These are phyloP conservation scores for Lentinula lateritia DNA, from an alignment of 768 basidiomycete species.

Conservation along the genomic window DNA sequence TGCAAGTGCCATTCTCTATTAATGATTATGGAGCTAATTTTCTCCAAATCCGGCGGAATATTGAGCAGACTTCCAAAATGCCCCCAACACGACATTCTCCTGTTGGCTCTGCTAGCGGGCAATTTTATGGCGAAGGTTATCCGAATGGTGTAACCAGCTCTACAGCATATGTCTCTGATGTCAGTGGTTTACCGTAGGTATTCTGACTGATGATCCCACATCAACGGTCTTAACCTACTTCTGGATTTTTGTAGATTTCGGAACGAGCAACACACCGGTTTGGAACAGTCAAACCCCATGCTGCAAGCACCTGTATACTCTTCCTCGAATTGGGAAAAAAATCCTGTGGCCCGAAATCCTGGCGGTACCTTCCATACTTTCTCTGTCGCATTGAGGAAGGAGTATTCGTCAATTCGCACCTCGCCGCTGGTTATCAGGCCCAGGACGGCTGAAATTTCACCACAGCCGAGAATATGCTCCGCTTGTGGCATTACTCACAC, in stretches of 20 bases:
- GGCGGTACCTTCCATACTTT: background rate
- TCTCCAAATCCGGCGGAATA: background rate
- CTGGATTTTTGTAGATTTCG: background rate
- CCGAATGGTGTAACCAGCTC: background rate
- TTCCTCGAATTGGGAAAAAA: background rate
- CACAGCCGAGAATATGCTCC: background rate
- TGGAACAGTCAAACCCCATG: background rate
- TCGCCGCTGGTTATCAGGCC: background rate
- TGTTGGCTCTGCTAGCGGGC: background rate
- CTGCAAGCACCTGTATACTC: background rate
- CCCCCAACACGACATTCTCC: background rate
- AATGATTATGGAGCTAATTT: background rate
- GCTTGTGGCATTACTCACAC: background rate
- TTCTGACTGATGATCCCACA: background rate
- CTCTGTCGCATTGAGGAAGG: background rate
- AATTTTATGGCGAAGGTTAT: background rate
- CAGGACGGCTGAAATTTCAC: background rate
- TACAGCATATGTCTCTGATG: background rate
- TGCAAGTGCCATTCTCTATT: background rate
- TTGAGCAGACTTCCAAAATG: background rate
- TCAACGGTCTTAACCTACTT: background rate
- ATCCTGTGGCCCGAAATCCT: background rate
- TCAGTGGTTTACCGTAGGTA: background rate
- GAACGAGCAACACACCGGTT: background rate
- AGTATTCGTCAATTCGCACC: background rate